These are phyloP conservation scores for Myxozyma vanderwaltii DNA, from an alignment of 805 yeast genomes.

Conservation along the genomic window DNA sequence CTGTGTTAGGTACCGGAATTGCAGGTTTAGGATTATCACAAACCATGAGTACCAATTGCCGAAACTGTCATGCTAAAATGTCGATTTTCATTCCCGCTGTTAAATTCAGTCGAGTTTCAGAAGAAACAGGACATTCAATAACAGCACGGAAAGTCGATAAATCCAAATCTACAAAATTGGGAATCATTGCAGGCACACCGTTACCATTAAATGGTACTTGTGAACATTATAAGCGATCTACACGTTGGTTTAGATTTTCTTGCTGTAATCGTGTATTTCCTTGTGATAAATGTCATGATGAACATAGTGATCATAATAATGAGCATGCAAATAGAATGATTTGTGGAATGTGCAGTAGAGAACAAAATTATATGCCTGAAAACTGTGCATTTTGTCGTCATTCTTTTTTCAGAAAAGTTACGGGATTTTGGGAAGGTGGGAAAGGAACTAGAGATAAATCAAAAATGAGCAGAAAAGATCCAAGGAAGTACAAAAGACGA, in stretches of 20 bases:
- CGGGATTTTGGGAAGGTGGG: conserved; percentile 52
- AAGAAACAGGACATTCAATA: conserved; percentile 30
- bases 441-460: conserved; percentile 47
- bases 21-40: conserved; percentile 43
- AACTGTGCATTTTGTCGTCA: conserved; percentile 44
- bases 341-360: conserved; percentile 49
- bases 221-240: conserved; percentile 46
- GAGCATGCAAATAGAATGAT: conserved; percentile 48
- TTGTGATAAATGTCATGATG: conserved; percentile 49
- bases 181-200: conserved; percentile 45
- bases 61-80: conserved; percentile 44
- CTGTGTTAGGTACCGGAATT: conserved; percentile 37
- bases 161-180: conserved; percentile 37
- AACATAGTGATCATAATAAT: conserved; percentile 41
- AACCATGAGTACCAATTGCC: conserved; percentile 40
- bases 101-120: conserved; percentile 40
- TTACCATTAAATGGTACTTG: conserved; percentile 47
- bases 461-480: conserved; percentile 48
- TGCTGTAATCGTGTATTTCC: conserved; percentile 49
- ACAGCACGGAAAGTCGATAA: conserved; percentile 22
- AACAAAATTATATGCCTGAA: conserved; percentile 44
- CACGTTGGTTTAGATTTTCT: conserved; percentile 49
- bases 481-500: conserved; percentile 43
- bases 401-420: conserved; percentile 40
- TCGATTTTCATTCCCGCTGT: conserved; percentile 42